Conservation (phyloP, 805 yeast genomes). For the Saturnispora ahearnii region DNA sequence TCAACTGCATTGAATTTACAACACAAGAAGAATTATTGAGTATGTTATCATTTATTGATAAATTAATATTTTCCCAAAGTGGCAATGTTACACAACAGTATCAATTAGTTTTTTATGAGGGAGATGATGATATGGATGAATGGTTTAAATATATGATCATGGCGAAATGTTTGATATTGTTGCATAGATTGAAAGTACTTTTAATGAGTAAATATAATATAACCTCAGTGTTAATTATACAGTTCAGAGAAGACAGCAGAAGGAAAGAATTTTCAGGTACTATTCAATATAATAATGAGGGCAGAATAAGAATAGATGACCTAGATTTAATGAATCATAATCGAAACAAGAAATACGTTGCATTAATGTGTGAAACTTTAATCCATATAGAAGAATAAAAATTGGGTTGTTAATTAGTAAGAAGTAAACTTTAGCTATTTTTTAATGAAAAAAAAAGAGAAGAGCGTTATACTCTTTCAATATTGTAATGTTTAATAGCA, state of each 20-base stretch:
- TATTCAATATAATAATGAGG: constrained; percentile 11
- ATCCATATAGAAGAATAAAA: not conserved
- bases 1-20: constrained; percentile 32
- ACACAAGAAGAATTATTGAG: constrained; percentile 45
- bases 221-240: constrained; percentile 15
- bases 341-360: not conserved
- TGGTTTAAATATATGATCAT: constrained; percentile 8
- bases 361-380: constrained; percentile 1
- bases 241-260: constrained; percentile 16
- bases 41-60: constrained; percentile 37
- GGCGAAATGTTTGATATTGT: constrained; percentile 15
- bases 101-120: constrained; percentile 8
- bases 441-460: too few relatives aligned
- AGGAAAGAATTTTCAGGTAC: constrained; percentile 16
- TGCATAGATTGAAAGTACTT: constrained; percentile 12
- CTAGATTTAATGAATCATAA: constrained; percentile 4
- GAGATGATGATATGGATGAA: constrained; percentile 11
- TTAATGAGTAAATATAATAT: constrained; percentile 17
- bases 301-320: constrained; percentile 2
- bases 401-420: too few relatives aligned
- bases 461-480: too few relatives aligned
- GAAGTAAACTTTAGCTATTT: too few relatives aligned
- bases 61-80: constrained; percentile 24
- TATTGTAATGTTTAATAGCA: too few relatives aligned
- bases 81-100: constrained; percentile 5